Evolutionary conservation across 176 grass and related monocot species (phyloP), one percentile per base, ranked within the genome.

Genomic region (Chrysopogon serrulatus): DNA sequence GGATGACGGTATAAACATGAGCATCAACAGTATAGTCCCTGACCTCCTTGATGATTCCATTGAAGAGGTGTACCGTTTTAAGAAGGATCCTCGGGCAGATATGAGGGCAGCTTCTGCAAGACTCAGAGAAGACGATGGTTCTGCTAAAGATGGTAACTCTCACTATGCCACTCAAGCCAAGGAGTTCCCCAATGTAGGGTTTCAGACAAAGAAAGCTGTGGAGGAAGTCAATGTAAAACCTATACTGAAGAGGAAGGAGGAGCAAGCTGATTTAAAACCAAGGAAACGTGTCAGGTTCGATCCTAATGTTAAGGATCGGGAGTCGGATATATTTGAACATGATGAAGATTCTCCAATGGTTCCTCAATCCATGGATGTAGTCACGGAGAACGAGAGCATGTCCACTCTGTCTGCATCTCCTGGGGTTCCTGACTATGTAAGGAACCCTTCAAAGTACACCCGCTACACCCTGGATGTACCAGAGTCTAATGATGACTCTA

Each of bases 361-460:
- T 73, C 89, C 85, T n/a, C 87, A 89, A 21, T 78, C 81, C 61
- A 79, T 85, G 66, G 87, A 87, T 77, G 28, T 83, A 21, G 71
- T 84, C 43, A 76, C 63, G 10, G 63, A 27, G 44, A 88, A 79
- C 45, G 89, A 82, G 10, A 57, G 57, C 87, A 71, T 32, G 0
- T 44, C 76, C 12, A 23, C 65, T 68, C 24, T 65, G 33, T 87
- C 79, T 14, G 64, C 34, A 16, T 73, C 74, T 26, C 69, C 54
- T 65, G 86, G 68, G 9, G 82, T 96, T 47, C 97, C 97, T 70
- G 97, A 96, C 65, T 94, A 96, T 68, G 36, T 99, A 49, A 89
- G 47, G 74, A 99, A 99, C 82, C 97, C 97, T 65, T 84, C 97
- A 4, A 99, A 99, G 86, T 99, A 99, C 81, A 96, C 86, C 13